phyloP scores from a whole-genome alignment of 257 asterid species.

The Solanum neorickii region DNA sequence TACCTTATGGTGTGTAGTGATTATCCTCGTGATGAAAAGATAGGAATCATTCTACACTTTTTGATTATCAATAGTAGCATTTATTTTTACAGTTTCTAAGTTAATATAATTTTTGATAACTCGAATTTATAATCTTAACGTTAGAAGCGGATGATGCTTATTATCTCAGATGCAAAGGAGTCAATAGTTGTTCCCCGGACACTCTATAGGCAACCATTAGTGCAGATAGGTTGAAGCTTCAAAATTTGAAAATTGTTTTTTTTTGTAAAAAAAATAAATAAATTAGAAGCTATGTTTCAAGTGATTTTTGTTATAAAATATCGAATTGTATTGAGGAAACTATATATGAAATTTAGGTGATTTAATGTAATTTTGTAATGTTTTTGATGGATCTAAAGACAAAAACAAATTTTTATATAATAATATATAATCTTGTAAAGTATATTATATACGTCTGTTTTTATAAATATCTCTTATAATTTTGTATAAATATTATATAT shows the following conservation, averaged over 20 bases:
- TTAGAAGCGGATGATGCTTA: background rate
- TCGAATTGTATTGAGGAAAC: background rate
- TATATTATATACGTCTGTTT: too few species aligned
- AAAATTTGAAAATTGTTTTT: background rate
- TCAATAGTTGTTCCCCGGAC: background rate
- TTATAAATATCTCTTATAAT: too few species aligned
- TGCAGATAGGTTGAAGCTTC: background rate
- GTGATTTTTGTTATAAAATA: background rate
- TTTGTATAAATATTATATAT: too few species aligned
- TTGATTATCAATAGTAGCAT: too few species aligned
- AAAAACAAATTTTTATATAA: too few species aligned
- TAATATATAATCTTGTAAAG: too few species aligned
- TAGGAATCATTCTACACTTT: background rate
- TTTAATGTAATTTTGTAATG: background rate
- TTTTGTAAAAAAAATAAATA: too few species aligned
- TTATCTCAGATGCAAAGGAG: background rate
- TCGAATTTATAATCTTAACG: too few species aligned
- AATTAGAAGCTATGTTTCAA: background rate
- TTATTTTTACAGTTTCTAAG: too few species aligned
- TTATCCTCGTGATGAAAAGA: background rate
- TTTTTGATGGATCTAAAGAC: background rate
- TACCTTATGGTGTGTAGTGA: too few species aligned
- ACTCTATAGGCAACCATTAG: background rate
- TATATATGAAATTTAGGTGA: background rate
- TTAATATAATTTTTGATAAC: too few species aligned